These are phyloP conservation scores for Rosa rugosa DNA, from an alignment of 306 rosid species.

Conservation along the genomic window DNA sequence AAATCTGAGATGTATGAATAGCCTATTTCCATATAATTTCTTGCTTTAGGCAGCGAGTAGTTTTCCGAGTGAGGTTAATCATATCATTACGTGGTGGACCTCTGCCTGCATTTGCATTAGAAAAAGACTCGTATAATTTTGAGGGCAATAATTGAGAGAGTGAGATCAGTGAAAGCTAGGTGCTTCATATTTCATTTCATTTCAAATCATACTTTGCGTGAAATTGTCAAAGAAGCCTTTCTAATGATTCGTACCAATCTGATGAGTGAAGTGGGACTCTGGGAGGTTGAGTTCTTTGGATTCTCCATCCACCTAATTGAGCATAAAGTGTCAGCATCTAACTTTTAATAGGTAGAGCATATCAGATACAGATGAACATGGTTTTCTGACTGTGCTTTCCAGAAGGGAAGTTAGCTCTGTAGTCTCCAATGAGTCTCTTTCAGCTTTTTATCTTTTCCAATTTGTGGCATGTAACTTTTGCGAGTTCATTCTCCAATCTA, in stretches of 20 bases:
- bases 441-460: neutral
- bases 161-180: neutral
- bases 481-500: conserved; percentile 14
- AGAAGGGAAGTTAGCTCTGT: neutral
- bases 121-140: conserved; percentile 26
- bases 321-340: neutral
- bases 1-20: neutral
- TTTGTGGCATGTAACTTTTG: conserved; percentile 19
- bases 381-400: neutral
- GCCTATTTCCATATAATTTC: neutral
- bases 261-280: neutral
- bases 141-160: conserved; percentile 32
- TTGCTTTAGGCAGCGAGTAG: conserved; percentile 10
- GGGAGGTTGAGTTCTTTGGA: conserved; percentile 15
- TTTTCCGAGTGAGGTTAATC: neutral
- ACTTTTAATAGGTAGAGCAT: neutral
- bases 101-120: neutral
- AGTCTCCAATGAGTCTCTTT: neutral
- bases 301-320: conserved; percentile 11
- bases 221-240: conserved; percentile 46
- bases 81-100: neutral
- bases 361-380: neutral
- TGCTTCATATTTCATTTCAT: neutral
- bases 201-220: conserved; percentile 20
- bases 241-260: conserved; percentile 29